These are phyloP conservation scores for Roridomyces roridus DNA, from an alignment of 768 basidiomycete species.

Conservation along the genomic window DNA sequence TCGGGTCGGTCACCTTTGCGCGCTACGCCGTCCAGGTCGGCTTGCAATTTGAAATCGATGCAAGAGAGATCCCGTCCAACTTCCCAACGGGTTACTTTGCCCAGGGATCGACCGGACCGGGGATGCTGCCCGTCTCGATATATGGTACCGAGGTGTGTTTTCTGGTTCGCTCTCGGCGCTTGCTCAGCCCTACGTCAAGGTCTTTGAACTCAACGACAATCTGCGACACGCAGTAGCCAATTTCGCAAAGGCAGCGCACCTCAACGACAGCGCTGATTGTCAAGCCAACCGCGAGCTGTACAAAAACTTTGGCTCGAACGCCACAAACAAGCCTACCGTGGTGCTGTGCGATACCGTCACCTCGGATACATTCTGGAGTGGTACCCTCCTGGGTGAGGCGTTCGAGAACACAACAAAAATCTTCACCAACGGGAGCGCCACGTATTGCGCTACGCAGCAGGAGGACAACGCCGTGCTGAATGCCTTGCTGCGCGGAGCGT, in stretches of 20 bases:
- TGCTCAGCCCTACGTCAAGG: no score
- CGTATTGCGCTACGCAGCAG: constrained; percentile 41
- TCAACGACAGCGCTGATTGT: neutral
- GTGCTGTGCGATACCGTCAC: constrained; percentile 35
- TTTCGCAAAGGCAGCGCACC: constrained; percentile 31
- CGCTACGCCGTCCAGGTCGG: constrained; percentile 39
- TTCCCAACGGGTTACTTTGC: constrained; percentile 39
- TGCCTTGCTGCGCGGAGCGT: constrained; percentile 41
- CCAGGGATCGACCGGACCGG: constrained; percentile 17
- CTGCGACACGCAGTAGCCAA: constrained; percentile 26
- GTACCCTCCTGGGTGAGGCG: constrained; percentile 37
- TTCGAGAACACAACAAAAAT: constrained; percentile 30
- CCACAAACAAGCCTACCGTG: constrained; percentile 32
- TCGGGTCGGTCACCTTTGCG: constrained; percentile 40
- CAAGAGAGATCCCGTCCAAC: constrained; percentile 40
- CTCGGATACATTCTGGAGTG: constrained; percentile 40
- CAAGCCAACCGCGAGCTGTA: constrained; percentile 13
- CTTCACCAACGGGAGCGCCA: constrained; percentile 39
- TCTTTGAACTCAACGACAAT: constrained; percentile 48
- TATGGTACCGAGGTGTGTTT: constrained; percentile 36
- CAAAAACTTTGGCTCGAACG: constrained; percentile 24
- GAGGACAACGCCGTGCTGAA: constrained; percentile 50
- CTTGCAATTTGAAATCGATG: constrained; percentile 43
- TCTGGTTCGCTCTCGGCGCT: no score
- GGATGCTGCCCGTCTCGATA: constrained; percentile 18